Percentiles rank a stretch among this genome's conserved stretches.
Conservation (phyloP, 2,329 filamentous ascomycete genomes). For the Alternaria ventricosa region DNA sequence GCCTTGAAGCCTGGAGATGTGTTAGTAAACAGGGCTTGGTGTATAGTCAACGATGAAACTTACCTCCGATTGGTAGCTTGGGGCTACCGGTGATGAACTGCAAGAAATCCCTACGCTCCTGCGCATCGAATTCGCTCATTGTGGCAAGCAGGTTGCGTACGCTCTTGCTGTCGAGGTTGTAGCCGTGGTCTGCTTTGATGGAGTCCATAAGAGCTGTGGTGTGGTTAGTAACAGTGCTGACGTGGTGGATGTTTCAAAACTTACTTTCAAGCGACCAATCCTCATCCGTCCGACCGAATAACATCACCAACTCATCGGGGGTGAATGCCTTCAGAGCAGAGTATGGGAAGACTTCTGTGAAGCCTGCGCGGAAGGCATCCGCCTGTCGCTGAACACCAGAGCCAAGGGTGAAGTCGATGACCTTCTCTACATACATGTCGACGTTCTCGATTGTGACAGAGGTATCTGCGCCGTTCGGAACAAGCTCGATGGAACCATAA, state of each 20-base stretch:
- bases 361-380: constrained; percentile 87
- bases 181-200: constrained; percentile 97
- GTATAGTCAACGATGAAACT: constrained; percentile 32
- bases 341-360: constrained; percentile 96
- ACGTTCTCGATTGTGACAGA: constrained; percentile 90
- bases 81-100: constrained; percentile 98
- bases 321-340: constrained; percentile 92
- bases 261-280: constrained; percentile 98
- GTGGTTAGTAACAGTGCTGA: constrained; percentile 33
- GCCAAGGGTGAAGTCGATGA: constrained; percentile 91
- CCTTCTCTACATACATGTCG: constrained; percentile 83
- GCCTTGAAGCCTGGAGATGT: constrained; percentile 81
- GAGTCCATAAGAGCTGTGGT: constrained; percentile 87
- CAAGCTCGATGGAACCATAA: constrained; percentile 81
- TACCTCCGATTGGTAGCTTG: constrained; percentile 97
- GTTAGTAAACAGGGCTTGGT: not conserved
- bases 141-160: constrained; percentile 91
- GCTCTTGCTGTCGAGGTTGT: constrained; percentile 97
- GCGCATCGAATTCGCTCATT: constrained; percentile 83
- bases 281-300: constrained; percentile 91
- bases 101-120: constrained; percentile 87
- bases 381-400: constrained; percentile 86
- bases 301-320: constrained; percentile 89
- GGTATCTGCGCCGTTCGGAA: constrained; percentile 74
- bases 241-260: constrained; percentile 45